These are phyloP conservation scores for Spathaspora sp. DNA, from an alignment of 1,139 yeast genomes.

Conservation along the genomic window DNA sequence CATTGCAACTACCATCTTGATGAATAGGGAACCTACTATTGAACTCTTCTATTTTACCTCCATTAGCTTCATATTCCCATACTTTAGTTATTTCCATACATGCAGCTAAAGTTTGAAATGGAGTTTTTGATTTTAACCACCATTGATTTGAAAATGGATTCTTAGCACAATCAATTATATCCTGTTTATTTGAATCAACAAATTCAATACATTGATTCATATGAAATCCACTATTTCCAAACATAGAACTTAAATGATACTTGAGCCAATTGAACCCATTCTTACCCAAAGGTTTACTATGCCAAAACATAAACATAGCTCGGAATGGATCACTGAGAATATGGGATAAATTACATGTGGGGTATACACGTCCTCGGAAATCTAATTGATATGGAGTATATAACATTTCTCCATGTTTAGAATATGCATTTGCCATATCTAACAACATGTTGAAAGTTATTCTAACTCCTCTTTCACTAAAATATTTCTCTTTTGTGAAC, in stretches of 20 bases:
- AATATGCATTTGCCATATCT: constrained; percentile 27
- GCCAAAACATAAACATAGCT: constrained; percentile 40
- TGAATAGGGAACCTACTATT: constrained; percentile 40
- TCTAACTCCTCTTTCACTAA: background rate
- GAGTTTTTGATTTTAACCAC: constrained; percentile 43
- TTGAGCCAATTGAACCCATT: constrained; percentile 41
- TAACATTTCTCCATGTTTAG: constrained; percentile 35
- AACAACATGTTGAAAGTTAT: constrained; percentile 18
- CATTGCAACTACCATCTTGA: constrained; percentile 50
- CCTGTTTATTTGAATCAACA: constrained; percentile 21
- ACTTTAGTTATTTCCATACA: constrained; percentile 34
- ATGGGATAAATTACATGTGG: constrained; percentile 37
- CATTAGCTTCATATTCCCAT: constrained; percentile 16
- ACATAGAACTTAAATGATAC: constrained; percentile 41
- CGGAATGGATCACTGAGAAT: constrained; percentile 39
- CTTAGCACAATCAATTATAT: constrained; percentile 28
- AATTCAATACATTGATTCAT: constrained; percentile 26
- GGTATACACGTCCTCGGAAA: constrained; percentile 45
- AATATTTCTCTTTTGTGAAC: constrained; percentile 11
- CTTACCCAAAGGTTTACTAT: constrained; percentile 33
- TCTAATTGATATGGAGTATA: constrained; percentile 42
- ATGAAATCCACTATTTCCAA: constrained; percentile 30
- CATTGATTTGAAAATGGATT: constrained; percentile 28
- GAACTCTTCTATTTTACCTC: constrained; percentile 22
- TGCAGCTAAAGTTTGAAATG: constrained; percentile 40